Percentiles rank a stretch among this genome's conserved stretches.
These are phyloP conservation scores for Pseudozyma sp. DNA, from an alignment of 1,284 basidiomycete species.

Conservation along the genomic window DNA sequence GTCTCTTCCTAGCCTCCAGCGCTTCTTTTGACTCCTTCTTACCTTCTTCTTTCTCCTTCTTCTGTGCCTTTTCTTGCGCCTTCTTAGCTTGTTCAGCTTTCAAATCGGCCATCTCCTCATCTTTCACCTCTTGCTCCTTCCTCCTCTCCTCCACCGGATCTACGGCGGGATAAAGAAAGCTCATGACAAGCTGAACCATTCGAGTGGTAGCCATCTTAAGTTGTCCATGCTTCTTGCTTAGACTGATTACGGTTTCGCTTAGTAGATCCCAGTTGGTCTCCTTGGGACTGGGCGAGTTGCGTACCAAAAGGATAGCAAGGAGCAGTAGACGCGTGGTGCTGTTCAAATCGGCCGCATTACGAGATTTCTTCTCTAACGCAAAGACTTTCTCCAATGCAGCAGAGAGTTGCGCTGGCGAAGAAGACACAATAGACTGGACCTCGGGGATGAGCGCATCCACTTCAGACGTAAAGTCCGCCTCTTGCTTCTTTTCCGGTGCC, in stretches of 20 bases:
- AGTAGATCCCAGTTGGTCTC: slow-evolving; percentile 58
- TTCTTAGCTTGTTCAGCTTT: slow-evolving; percentile 39
- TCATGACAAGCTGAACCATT: slow-evolving; percentile 75
- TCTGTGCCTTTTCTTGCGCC: slow-evolving; percentile 34
- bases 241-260: slow-evolving; percentile 53
- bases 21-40: slow-evolving; percentile 49
- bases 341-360: slow-evolving; percentile 92
- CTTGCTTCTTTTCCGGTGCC: slow-evolving; percentile 71
- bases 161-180: slow-evolving; percentile 57
- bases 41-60: slow-evolving; percentile 41
- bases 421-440: slow-evolving; percentile 71
- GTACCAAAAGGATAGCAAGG: slow-evolving; percentile 72
- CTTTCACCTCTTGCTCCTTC: slow-evolving; percentile 37
- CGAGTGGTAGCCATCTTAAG: slow-evolving; percentile 88
- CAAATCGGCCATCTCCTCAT: slow-evolving; percentile 49
- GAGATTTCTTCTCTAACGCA: slow-evolving; percentile 90
- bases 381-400: slow-evolving; percentile 91
- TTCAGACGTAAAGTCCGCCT: slow-evolving; percentile 73
- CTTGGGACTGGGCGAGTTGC: slow-evolving; percentile 44
- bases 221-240: slow-evolving; percentile 96
- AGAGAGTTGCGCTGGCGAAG: slow-evolving; percentile 82
- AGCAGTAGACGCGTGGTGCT: slow-evolving; percentile 90
- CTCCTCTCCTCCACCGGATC: slow-evolving; percentile 73
- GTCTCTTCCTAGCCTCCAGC: slow-evolving; percentile 26
- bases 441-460: slow-evolving; percentile 72